Conservation (phyloP, 768 basidiomycete species). For the Cystobasidium tubakii region DNA sequence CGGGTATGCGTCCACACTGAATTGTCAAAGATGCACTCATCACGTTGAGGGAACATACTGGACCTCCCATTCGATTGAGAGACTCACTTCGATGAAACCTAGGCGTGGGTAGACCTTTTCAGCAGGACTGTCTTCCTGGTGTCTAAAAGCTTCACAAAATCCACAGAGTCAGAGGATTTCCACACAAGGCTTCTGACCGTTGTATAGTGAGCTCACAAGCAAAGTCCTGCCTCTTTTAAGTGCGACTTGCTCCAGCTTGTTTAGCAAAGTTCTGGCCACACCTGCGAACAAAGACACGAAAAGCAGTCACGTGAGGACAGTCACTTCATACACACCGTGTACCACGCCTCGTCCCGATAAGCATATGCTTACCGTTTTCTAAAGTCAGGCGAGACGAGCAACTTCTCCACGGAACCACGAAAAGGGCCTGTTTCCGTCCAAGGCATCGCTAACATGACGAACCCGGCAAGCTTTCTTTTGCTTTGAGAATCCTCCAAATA, state of each 20-base stretch:
- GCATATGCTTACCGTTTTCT: neutral
- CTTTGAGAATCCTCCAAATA: neutral
- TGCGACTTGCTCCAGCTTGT: constrained; percentile 10
- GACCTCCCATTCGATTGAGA: neutral
- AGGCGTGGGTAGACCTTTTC: constrained; percentile 13
- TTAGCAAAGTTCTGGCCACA: neutral
- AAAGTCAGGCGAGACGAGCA: constrained; percentile 13
- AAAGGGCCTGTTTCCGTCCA: constrained; percentile 17
- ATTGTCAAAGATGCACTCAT: neutral
- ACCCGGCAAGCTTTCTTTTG: neutral
- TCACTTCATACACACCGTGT: too few relatives aligned
- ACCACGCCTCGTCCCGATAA: too few relatives aligned
- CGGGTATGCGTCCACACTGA: constrained; percentile 8
- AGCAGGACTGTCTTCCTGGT: constrained; percentile 13
- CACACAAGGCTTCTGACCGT: neutral
- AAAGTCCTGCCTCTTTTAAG: neutral
- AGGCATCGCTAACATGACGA: constrained; percentile 22
- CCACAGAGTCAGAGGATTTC: neutral
- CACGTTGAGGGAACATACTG: neutral
- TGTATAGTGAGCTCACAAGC: neutral
- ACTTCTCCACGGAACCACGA: constrained; percentile 17
- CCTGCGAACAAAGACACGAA: neutral
- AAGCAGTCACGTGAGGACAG: neutral
- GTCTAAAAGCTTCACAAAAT: constrained; percentile 12
- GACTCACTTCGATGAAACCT: constrained; percentile 19